Evolutionary conservation across 805 yeast species (phyloP), one percentile per base, ranked within the genome.

Genomic region (Ogataea saltuana): DNA sequence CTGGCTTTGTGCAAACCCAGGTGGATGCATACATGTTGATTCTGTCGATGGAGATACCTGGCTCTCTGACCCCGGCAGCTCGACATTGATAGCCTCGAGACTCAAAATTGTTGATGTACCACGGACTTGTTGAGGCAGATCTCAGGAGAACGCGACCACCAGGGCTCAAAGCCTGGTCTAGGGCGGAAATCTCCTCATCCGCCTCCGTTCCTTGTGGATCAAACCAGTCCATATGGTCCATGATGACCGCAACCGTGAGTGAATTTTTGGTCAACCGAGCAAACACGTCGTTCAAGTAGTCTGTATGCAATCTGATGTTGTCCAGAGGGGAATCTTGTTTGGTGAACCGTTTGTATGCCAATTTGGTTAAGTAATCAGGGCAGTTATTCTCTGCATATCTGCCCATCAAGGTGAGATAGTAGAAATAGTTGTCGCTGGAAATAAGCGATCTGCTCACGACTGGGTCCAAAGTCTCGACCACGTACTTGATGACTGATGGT

Each of bases 141-240:
- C 95, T 78, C 51, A 86, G 69, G 74, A 86, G 65, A 4, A 85
- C 93, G 45, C 88, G 72, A 11, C 95, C 95, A 23, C 81, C 81
- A 20, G 74, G 72, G 9, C 76, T 74, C 39, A 86, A 69, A 15
- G 89, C 84, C 38, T 73, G 70, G 59, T 72, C 72, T 33, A 87
- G 69, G 0, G 88, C 86, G 25, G 70, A 59, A 50, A 87, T 80
- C 61, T 87, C 95, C 33, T 73, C 71, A 35, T 72, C 66, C 10
- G 88, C 90, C 16, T 83, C 89, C 2, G 56, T 56, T 7, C 83
- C 84, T 12, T 70, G 60, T 27, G 86, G 82, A 53, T 82, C 81
- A 59, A 86, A 86, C 95, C 95, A 86, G 65, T 87, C 95, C 93
- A 87, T 85, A 63, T 86, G 95, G 63, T 86, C 95, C 95, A 86